Evolutionary conservation across 257 asterid genomes (phyloP).

Genomic region (Solanum rostratum): DNA sequence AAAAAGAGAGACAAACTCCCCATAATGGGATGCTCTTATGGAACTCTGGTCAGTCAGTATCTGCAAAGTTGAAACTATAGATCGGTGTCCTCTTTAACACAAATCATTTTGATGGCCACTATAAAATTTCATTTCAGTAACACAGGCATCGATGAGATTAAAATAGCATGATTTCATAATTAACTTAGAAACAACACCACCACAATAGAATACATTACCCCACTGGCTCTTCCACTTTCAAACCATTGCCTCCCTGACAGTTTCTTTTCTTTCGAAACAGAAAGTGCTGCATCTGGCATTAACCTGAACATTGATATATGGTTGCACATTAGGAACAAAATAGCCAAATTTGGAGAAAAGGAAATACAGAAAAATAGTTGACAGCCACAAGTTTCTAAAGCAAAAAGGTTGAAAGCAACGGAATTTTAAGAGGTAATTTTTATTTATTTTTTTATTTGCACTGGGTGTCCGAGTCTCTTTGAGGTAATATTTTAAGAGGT

Average conservation of each 20-base stretch:
- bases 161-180: not conserved
- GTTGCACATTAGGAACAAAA: not conserved
- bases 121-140: not conserved
- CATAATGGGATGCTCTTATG: not conserved
- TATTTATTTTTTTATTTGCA: no score
- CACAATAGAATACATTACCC: constrained; percentile 25
- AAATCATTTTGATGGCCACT: not conserved
- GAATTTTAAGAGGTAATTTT: not conserved
- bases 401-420: not conserved
- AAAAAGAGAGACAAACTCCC: not conserved
- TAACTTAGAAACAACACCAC: not conserved
- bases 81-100: not conserved
- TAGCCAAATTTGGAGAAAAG: not conserved
- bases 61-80: not conserved
- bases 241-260: constrained; percentile 92
- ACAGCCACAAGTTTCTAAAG: not conserved
- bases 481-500: not conserved
- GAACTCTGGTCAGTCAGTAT: not conserved
- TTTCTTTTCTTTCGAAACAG: constrained; percentile 79
- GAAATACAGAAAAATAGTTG: not conserved
- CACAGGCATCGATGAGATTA: not conserved
- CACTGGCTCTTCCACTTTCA: constrained; percentile 69
- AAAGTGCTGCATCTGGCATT: constrained; percentile 93
- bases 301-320: constrained; percentile 37
- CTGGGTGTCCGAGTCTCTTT: no score